phyloP scores from a whole-genome alignment of 352 stramenopile genomes.

The Pilasporangium apinafurcum region DNA sequence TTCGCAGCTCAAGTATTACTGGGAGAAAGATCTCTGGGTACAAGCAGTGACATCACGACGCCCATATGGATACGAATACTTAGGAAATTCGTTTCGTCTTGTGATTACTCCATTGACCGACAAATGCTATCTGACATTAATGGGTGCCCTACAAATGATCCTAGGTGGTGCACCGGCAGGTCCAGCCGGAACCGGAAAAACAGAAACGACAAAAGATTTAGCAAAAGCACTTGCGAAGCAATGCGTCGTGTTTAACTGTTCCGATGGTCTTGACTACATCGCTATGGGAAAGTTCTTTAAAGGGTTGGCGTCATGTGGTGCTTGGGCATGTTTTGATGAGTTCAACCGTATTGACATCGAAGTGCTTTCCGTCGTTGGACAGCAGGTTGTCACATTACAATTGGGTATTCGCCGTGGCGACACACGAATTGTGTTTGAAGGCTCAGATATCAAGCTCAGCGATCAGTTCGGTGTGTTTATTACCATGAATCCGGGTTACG shows the following conservation, averaged over 20 bases:
- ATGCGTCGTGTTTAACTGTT: constrained; percentile 95
- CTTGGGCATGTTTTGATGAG: constrained; percentile 90
- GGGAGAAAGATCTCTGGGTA: constrained; percentile 86
- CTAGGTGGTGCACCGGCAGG: constrained; percentile 90
- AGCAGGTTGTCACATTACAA: constrained; percentile 91
- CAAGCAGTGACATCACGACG: constrained; percentile 88
- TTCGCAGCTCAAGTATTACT: constrained; percentile 92
- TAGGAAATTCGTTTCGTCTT: constrained; percentile 94
- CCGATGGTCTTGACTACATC: constrained; percentile 91
- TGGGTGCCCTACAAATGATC: constrained; percentile 95
- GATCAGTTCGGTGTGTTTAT: constrained; percentile 90
- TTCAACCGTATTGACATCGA: constrained; percentile 90
- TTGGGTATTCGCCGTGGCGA: constrained; percentile 78
- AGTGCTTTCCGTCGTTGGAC: constrained; percentile 81
- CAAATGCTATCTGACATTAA: constrained; percentile 95
- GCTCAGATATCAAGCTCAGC: constrained; percentile 92
- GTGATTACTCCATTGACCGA: constrained; percentile 96
- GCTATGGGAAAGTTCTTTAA: constrained; percentile 96
- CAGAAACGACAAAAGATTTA: constrained; percentile 94
- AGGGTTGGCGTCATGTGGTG: constrained; percentile 89
- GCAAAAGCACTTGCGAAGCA: constrained; percentile 94
- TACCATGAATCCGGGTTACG: constrained; percentile 90
- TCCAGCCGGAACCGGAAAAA: constrained; percentile 93
- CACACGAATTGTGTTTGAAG: constrained; percentile 91
- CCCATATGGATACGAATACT: constrained; percentile 95